A percentile compares a stretch with the other conserved stretches of the same genome.
phyloP scores from a whole-genome alignment of 140 eudicot species.

The Bidens hawaiensis region DNA sequence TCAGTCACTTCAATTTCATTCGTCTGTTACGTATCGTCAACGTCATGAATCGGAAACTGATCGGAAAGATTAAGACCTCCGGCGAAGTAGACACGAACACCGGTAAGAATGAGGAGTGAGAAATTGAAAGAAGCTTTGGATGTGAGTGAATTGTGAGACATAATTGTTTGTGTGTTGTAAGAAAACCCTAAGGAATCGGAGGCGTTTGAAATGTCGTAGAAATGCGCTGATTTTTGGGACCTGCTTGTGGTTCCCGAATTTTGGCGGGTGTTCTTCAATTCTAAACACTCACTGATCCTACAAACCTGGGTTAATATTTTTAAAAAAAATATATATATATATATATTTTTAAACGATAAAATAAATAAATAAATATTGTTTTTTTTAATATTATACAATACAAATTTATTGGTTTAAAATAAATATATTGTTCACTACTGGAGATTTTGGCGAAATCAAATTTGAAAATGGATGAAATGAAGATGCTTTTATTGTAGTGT shows the following conservation, averaged over 20 bases:
- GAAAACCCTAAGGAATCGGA: constrained; percentile 45
- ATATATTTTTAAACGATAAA: background rate
- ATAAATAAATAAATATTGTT: too few relatives aligned
- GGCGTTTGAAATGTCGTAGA: constrained; percentile 33
- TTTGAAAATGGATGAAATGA: too few relatives aligned
- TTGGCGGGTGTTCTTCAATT: constrained; percentile 30
- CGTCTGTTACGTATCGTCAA: background rate
- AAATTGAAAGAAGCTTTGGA: constrained; percentile 23
- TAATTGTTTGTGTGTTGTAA: too few relatives aligned
- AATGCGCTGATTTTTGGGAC: constrained; percentile 41
- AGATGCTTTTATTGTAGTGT: too few relatives aligned
- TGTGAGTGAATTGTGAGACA: constrained; percentile 28
- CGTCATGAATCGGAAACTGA: background rate
- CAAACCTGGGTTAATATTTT: background rate
- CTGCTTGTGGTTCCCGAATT: constrained; percentile 35
- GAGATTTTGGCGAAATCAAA: too few relatives aligned
- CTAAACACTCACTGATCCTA: constrained; percentile 27
- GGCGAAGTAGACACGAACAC: constrained; percentile 22
- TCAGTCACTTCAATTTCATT: constrained; percentile 15
- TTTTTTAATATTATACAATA: too few relatives aligned
- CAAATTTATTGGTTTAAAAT: too few relatives aligned
- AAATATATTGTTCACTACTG: too few relatives aligned
- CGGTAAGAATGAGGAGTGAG: constrained; percentile 22
- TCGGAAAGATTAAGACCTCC: constrained; percentile 22
- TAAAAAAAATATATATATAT: too few relatives aligned